Evolutionary conservation across 106 monocot species (phyloP).

Genomic region (Allium fistulosum): DNA sequence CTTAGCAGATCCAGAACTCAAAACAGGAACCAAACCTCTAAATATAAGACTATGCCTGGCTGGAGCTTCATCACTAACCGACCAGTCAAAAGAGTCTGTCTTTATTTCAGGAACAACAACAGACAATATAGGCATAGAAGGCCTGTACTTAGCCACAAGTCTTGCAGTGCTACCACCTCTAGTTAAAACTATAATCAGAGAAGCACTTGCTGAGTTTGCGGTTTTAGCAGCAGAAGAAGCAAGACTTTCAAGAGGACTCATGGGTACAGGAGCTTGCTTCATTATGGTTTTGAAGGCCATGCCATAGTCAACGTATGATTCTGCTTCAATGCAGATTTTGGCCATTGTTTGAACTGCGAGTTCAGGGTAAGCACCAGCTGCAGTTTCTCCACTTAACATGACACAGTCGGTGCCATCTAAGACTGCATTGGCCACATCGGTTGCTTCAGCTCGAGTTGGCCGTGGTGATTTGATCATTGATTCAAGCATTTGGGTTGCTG

Average conservation of each 20-base stretch:
- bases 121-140: slow-evolving; percentile 53
- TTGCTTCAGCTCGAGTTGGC: slow-evolving; percentile 55
- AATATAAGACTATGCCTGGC: slow-evolving; percentile 62
- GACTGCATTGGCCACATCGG: slow-evolving; percentile 52
- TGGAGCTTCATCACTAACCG: slow-evolving; percentile 48
- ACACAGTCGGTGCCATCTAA: slow-evolving; percentile 65
- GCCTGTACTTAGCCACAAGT: slow-evolving; percentile 75
- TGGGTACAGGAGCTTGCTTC: slow-evolving; percentile 40
- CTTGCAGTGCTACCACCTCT: slow-evolving; percentile 61
- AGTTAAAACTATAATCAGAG: slow-evolving; percentile 67
- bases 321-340: slow-evolving; percentile 57
- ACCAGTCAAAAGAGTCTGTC: slow-evolving; percentile 48
- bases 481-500: slow-evolving; percentile 57
- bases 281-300: slow-evolving; percentile 46
- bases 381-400: slow-evolving; percentile 62
- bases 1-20: slow-evolving; percentile 52
- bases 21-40: slow-evolving; percentile 55
- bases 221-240: slow-evolving; percentile 68
- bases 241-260: slow-evolving; percentile 65
- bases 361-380: slow-evolving; percentile 72
- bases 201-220: slow-evolving; percentile 39
- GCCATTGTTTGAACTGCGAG: slow-evolving; percentile 74
- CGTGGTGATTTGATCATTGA: slow-evolving; percentile 70
- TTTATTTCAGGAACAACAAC: slow-evolving; percentile 60
- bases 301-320: slow-evolving; percentile 38